Base-by-base conservation (phyloP, 345 rosid species). In the Eucalyptus polybractea region DNA sequence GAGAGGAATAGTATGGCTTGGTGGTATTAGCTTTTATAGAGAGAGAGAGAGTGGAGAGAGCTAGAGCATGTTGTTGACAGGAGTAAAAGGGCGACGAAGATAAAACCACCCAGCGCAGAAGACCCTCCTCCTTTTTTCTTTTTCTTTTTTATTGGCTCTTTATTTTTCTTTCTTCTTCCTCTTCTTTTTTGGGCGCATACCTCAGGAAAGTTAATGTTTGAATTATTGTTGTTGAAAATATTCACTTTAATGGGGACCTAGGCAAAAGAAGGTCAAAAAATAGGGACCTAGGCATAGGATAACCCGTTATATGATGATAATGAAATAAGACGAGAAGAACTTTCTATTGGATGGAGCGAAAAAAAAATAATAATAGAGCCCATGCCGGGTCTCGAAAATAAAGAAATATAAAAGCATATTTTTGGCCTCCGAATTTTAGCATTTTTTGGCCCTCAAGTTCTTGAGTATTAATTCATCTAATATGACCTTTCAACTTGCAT, bases 1-100 rank as follows among this genome's bases (percentile, higher is more conserved):
- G 81, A 58, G 88, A 58, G 88, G 89, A 92, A 90, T 87, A 91
- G 94, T 93, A 89, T 89, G 76, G 90, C 44, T 87, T 90, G 93
- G 88, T 94, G 95, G 88, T 91, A 24, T 92, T 94, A 91, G 95
- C 93, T 94, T 94, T 95, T 95, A 76, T 40, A 76, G 83, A 76
- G 83, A 76, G 47, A 69, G 69, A 65, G 76, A 65, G 76, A 65
- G 76, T 65, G 76, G 76, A 65, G 76, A 65, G 76, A 65, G 76
- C 76, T 65, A 65, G 40, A 15, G 76, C 76, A 65, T 14, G 76
- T 65, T 65, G 76, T 65, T 65, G 76, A 65, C 83, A 76, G 85
- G 85, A 40, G 85, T 40, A 42, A 40, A 76, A 76, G 85, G 29
- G 47, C 85, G 85, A 76, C 29, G 85, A 76, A 76, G 85, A 37